phyloP scores from a whole-genome alignment of 2,329 filamentous ascomycete species.

The Chaetomiaceae sp. region DNA sequence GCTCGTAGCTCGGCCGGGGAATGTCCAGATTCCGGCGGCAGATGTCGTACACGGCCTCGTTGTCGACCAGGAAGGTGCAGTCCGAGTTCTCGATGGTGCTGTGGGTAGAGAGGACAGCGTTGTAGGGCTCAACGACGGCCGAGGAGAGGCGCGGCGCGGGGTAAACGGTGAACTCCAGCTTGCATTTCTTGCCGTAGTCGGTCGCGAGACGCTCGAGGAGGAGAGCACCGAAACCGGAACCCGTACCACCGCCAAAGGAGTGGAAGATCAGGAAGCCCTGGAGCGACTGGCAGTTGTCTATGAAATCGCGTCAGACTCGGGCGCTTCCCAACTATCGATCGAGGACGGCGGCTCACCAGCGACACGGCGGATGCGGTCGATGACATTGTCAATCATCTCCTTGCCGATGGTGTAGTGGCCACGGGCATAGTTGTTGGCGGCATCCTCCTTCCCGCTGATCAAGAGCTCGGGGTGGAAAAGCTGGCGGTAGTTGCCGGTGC shows the following conservation, averaged over 20 bases:
- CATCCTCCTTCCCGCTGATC: slow-evolving; percentile 72
- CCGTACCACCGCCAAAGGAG: slow-evolving; percentile 69
- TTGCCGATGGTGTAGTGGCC: slow-evolving; percentile 74
- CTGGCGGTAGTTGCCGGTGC: slow-evolving; percentile 62
- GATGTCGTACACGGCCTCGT: slow-evolving; percentile 72
- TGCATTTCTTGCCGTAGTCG: slow-evolving; percentile 73
- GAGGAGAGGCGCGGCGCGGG: slow-evolving; percentile 66
- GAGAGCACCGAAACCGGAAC: slow-evolving; percentile 68
- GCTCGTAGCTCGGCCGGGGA: slow-evolving; percentile 63
- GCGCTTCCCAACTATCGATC: background rate
- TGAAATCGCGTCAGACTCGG: slow-evolving; percentile 13
- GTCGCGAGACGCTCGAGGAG: slow-evolving; percentile 68
- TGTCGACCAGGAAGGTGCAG: slow-evolving; percentile 73
- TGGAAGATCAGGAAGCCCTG: slow-evolving; percentile 73
- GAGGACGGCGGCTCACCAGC: slow-evolving; percentile 44
- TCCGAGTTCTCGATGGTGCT: slow-evolving; percentile 75
- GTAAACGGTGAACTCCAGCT: slow-evolving; percentile 71
- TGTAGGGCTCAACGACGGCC: slow-evolving; percentile 70
- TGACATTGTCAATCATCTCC: slow-evolving; percentile 68
- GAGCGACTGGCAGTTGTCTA: slow-evolving; percentile 68
- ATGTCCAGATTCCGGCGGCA: slow-evolving; percentile 69
- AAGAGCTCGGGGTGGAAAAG: slow-evolving; percentile 70
- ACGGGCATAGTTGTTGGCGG: slow-evolving; percentile 73
- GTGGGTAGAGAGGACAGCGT: slow-evolving; percentile 68
- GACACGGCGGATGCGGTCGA: slow-evolving; percentile 66